Base-by-base conservation (phyloP, 2,329 filamentous ascomycete genomes). In the Aphanocladium album region DNA sequence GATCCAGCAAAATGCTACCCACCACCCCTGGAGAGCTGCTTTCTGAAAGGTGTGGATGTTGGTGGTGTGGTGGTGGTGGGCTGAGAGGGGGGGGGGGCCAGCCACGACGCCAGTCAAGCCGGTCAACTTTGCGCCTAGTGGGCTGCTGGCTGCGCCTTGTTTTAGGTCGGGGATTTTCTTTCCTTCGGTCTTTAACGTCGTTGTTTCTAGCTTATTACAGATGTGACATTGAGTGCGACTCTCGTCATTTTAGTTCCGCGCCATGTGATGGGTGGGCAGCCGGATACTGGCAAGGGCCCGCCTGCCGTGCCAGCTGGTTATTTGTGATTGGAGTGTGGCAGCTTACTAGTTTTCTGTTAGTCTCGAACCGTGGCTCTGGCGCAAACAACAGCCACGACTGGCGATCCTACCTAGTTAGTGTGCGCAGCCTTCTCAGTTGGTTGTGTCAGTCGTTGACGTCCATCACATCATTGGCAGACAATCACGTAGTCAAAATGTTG, bases 131-230 rank as follows among this genome's bases (percentile, higher is more conserved):
- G 21, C 16, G 52, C 23, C 39, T 55, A 55, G 57, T 39, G 47
- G 47, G 57, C 57, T 51, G 37, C 35, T 19, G 47, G 57, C 57
- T 59, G 57, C 57, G 47, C 56, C 56, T 59, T 52, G 56, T 58
- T 58, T 50, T 51, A 33, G 47, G n/a, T 45, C 47, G 56, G 55
- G 21, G 46, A 46, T 58, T 58, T 49, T 57, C n/a, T 47, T 54
- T 43, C 49, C 5, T 45, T 45, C 17, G n/a, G 41, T 45, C n/a
- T 45, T 45, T 45, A 30, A 37, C 14, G 19, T 49, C 30, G 46
- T 33, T 16, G 30, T 19, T 30, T 50, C 33, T 19, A 50, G 11
- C n/a, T 23, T 46, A 46, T 23, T 30, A 25, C 14, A 14, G 19
- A 25, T 23, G 27, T 33, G 39, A 27, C 43, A 37, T 46, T 16